A percentile compares a stretch with the other conserved stretches of the same genome.
Conservation (phyloP, 1,139 yeast genomes). For the Sugiyamaella pinicola region DNA sequence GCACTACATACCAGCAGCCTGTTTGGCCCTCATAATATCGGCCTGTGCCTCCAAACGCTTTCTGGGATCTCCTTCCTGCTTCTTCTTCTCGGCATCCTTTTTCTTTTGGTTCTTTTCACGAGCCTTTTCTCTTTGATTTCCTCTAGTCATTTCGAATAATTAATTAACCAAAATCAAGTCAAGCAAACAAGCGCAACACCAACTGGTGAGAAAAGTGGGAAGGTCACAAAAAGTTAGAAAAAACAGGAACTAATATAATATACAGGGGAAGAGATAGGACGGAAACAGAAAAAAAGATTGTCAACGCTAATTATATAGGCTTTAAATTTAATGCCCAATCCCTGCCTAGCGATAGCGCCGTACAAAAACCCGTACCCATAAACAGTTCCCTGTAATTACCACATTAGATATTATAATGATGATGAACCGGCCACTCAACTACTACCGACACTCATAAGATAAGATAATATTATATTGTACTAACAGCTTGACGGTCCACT, state of each 20-base stretch:
- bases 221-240: not conserved
- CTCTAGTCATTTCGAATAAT: slow-evolving; percentile 71
- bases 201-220: not conserved
- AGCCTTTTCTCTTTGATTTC: slow-evolving; percentile 94
- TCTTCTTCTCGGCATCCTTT: slow-evolving; percentile 60
- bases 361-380: not conserved
- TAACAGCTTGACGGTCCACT: not conserved
- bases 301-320: not conserved
- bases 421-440: not conserved
- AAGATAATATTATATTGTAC: not conserved
- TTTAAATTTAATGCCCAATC: slow-evolving; percentile 2
- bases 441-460: not conserved
- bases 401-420: not conserved
- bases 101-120: slow-evolving; percentile 86
- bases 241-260: not conserved
- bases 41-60: slow-evolving; percentile 88
- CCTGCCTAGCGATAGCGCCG: not conserved
- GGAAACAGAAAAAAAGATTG: not conserved
- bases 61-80: slow-evolving; percentile 78
- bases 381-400: slow-evolving; percentile 12
- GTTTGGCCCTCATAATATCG: slow-evolving; percentile 83
- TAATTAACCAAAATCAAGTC: not conserved
- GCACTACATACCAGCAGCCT: slow-evolving; percentile 66
- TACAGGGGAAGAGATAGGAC: not conserved
- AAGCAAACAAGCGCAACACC: not conserved